Evolutionary conservation across 768 basidiomycete genomes (phyloP).

Genomic region (Tylopilus sp.): DNA sequence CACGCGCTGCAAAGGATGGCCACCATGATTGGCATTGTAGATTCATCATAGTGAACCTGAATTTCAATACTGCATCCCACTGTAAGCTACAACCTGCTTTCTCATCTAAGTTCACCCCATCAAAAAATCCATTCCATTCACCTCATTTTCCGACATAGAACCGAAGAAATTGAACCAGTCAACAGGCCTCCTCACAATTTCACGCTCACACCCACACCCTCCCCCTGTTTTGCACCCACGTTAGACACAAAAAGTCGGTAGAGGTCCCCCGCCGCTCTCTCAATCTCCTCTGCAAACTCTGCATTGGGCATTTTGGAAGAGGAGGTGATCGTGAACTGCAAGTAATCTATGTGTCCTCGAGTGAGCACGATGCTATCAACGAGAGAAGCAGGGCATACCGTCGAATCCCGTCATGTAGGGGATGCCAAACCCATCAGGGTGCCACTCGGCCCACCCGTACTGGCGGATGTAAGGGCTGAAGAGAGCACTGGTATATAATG

Average conservation of each 20-base stretch:
- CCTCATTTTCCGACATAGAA: too few relatives aligned
- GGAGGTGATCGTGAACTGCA: constrained; percentile 88
- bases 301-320: constrained; percentile 79
- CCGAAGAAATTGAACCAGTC: too few relatives aligned
- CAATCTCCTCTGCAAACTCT: constrained; percentile 68
- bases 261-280: constrained; percentile 61
- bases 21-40: too few relatives aligned
- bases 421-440: constrained; percentile 91
- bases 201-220: not conserved
- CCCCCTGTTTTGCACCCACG: too few relatives aligned
- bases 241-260: constrained; percentile 47
- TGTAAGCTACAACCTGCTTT: too few relatives aligned
- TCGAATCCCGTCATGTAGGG: constrained; percentile 92
- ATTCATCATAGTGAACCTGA: too few relatives aligned
- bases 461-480: constrained; percentile 80
- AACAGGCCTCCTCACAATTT: not conserved
- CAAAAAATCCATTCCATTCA: too few relatives aligned
- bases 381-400: constrained; percentile 38
- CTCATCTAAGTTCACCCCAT: too few relatives aligned
- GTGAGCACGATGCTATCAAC: not conserved
- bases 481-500: constrained; percentile 84
- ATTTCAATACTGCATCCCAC: too few relatives aligned
- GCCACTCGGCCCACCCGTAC: constrained; percentile 96
- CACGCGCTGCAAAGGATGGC: too few relatives aligned
- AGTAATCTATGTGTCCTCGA: constrained; percentile 46